Percentiles rank a stretch among this genome's conserved stretches.
These are phyloP conservation scores for Forsythia viridissima DNA, from an alignment of 257 asterid species.

Conservation along the genomic window DNA sequence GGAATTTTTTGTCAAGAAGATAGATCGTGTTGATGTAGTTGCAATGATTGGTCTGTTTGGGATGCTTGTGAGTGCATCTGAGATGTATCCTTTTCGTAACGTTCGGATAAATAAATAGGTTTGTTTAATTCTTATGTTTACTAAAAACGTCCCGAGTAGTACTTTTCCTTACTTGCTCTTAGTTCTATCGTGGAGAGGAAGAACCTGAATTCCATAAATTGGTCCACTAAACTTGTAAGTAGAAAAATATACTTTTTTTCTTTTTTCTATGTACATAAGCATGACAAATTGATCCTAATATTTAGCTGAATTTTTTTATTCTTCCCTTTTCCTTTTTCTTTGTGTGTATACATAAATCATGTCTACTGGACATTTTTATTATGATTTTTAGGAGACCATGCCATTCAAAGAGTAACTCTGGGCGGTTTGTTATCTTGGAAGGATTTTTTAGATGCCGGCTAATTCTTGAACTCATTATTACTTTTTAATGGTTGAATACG, in stretches of 20 bases:
- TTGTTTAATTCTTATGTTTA: no score
- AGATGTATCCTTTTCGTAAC: slow-evolving; percentile 63
- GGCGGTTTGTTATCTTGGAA: background rate
- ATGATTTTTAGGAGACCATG: no score
- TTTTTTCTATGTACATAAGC: background rate
- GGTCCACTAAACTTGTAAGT: slow-evolving; percentile 66
- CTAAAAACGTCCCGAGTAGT: background rate
- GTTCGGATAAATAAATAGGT: no score
- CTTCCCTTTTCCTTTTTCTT: no score
- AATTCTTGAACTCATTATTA: no score
- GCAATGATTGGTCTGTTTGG: slow-evolving; percentile 75
- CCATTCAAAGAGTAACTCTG: background rate
- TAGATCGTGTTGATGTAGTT: slow-evolving; percentile 62
- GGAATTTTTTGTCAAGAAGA: slow-evolving; percentile 79
- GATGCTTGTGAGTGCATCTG: slow-evolving; percentile 54
- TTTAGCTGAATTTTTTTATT: no score
- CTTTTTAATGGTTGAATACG: no score
- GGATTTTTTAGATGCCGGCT: no score
- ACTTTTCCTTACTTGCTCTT: slow-evolving; percentile 27
- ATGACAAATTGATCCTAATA: no score
- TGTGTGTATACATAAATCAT: no score
- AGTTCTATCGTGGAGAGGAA: slow-evolving; percentile 58
- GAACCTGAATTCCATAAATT: slow-evolving; percentile 44
- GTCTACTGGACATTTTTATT: no score
- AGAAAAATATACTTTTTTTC: background rate